Percentiles rank a stretch among this genome's conserved stretches.
These are phyloP conservation scores for Didymella arachidicola DNA, from an alignment of 2,329 filamentous ascomycete species.

Conservation along the genomic window DNA sequence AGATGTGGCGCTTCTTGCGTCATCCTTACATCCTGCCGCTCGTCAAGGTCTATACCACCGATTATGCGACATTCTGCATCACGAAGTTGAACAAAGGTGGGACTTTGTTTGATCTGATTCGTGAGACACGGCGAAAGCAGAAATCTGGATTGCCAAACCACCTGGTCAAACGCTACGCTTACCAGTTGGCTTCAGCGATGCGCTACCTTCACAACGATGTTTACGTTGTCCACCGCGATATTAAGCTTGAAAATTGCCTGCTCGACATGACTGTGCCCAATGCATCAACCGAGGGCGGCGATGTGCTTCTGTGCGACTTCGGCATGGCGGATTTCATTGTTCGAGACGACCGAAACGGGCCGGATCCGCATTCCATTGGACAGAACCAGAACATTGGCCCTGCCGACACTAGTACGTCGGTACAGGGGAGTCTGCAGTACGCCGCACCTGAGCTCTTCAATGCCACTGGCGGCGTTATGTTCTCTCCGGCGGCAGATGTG, in stretches of 20 bases:
- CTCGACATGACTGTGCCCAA: slow-evolving; percentile 62
- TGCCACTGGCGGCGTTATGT: slow-evolving; percentile 48
- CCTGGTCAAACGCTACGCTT: slow-evolving; percentile 66
- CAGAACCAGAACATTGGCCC: slow-evolving; percentile 59
- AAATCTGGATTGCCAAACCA: slow-evolving; percentile 57
- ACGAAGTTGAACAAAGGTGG: slow-evolving; percentile 70
- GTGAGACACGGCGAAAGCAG: slow-evolving; percentile 57
- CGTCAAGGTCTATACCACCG: slow-evolving; percentile 70
- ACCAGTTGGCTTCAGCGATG: slow-evolving; percentile 69
- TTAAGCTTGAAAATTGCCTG: slow-evolving; percentile 74
- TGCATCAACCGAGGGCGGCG: slow-evolving; percentile 60
- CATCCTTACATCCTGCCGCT: slow-evolving; percentile 69
- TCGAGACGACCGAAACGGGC: slow-evolving; percentile 60
- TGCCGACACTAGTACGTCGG: slow-evolving; percentile 63
- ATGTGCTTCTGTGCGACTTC: slow-evolving; percentile 71
- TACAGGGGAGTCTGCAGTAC: slow-evolving; percentile 68
- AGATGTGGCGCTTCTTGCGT: slow-evolving; percentile 70
- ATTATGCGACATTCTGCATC: slow-evolving; percentile 74
- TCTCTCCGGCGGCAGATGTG: slow-evolving; percentile 66
- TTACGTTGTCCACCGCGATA: slow-evolving; percentile 70
- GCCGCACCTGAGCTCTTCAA: slow-evolving; percentile 60
- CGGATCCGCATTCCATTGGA: slow-evolving; percentile 57
- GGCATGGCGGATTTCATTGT: slow-evolving; percentile 73
- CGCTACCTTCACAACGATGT: slow-evolving; percentile 74
- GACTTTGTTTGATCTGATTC: slow-evolving; percentile 69